Evolutionary conservation across 2,329 filamentous ascomycete genomes (phyloP).

Genomic region (Trichoderma brevicompactum): DNA sequence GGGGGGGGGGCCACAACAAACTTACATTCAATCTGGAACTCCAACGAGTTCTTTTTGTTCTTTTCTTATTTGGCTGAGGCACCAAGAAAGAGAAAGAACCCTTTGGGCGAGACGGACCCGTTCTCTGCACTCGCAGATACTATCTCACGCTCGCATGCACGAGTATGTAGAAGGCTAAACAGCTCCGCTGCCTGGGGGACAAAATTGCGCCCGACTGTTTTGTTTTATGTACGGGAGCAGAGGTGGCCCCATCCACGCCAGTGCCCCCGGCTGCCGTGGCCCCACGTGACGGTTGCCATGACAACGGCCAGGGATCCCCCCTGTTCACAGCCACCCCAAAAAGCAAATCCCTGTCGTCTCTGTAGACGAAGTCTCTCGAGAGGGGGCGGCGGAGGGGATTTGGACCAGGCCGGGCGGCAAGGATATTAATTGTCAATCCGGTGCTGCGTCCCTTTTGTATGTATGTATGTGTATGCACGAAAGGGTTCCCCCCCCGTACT

Average conservation of each 20-base stretch:
- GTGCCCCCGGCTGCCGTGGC: not conserved
- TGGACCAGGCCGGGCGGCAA: not conserved
- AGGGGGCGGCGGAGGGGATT: too few species aligned
- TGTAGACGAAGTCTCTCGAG: too few species aligned
- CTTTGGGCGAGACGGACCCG: not conserved
- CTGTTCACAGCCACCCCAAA: not conserved
- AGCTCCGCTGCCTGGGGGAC: constrained; percentile 7
- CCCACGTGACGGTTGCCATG: constrained; percentile 15
- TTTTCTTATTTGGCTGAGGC: not conserved
- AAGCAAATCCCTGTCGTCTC: too few species aligned
- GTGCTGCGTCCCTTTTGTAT: not conserved
- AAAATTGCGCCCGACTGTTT: constrained; percentile 18
- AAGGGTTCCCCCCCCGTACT: constrained; percentile 14
- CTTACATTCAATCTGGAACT: too few species aligned
- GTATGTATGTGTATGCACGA: not conserved
- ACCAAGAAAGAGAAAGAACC: not conserved
- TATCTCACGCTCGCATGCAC: not conserved
- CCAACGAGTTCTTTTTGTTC: too few species aligned
- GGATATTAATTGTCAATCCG: not conserved
- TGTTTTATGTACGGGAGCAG: constrained; percentile 17
- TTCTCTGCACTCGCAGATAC: not conserved
- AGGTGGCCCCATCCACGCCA: not conserved
- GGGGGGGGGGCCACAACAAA: too few species aligned
- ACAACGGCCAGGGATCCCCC: not conserved
- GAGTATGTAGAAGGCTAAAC: not conserved